Evolutionary conservation across 202 grass and related monocot species (phyloP).

Genomic region (Carex sylvatica): DNA sequence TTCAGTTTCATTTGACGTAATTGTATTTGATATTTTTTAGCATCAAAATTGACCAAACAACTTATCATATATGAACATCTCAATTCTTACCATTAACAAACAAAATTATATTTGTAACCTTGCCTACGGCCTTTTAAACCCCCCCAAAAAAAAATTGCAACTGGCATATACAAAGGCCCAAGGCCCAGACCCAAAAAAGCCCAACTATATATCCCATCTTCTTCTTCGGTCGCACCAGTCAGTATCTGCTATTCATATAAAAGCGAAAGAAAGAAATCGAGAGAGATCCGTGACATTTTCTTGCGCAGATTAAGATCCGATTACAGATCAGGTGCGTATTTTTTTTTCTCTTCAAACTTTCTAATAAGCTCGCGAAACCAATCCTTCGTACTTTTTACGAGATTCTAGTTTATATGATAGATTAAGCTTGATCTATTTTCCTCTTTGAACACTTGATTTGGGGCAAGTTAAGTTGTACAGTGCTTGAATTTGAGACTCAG

Average conservation of each 20-base stretch:
- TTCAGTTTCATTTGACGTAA: too few relatives aligned
- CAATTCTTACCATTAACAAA: too few relatives aligned
- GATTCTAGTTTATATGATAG: background rate
- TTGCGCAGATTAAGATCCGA: background rate
- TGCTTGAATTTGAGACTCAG: background rate
- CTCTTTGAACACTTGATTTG: background rate
- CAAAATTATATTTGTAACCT: too few relatives aligned
- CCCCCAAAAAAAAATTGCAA: too few relatives aligned
- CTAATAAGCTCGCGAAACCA: background rate
- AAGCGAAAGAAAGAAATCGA: background rate
- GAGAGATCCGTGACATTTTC: background rate
- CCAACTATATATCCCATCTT: too few relatives aligned
- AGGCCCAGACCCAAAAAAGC: too few relatives aligned
- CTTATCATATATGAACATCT: too few relatives aligned
- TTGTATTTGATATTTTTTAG: too few relatives aligned
- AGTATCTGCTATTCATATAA: background rate
- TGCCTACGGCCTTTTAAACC: too few relatives aligned
- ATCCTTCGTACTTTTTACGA: background rate
- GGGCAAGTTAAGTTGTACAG: background rate
- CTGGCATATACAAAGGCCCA: too few relatives aligned
- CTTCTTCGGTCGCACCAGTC: background rate
- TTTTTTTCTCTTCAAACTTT: background rate
- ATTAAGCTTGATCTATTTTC: background rate
- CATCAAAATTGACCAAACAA: too few relatives aligned
- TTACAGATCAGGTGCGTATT: slow-evolving; percentile 3